Percentiles rank a stretch among this genome's conserved stretches.
phyloP scores from a whole-genome alignment of 768 basidiomycete species.

The Leccinum uliginosum region DNA sequence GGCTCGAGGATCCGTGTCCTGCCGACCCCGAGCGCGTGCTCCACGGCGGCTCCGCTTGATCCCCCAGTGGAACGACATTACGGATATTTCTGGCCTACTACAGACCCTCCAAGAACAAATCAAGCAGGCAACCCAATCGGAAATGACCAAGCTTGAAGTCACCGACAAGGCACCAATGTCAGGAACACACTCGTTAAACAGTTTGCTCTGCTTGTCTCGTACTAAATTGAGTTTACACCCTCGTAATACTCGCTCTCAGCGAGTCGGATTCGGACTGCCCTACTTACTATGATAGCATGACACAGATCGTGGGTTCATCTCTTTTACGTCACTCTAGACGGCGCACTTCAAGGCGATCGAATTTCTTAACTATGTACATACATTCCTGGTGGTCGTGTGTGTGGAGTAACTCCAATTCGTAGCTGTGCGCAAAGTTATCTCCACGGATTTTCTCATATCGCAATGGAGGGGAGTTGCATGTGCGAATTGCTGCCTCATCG shows the following conservation, averaged over 20 bases:
- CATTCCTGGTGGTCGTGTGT: neutral
- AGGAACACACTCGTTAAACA: neutral
- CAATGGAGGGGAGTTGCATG: neutral
- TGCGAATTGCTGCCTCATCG: neutral
- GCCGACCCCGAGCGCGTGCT: neutral
- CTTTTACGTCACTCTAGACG: neutral
- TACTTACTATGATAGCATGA: too few relatives aligned
- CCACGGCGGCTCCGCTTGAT: neutral
- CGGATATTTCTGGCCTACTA: neutral
- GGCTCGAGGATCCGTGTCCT: neutral
- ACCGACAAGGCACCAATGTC: neutral
- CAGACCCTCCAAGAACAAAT: neutral
- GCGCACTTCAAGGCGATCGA: neutral
- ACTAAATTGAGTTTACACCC: neutral
- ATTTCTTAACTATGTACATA: neutral
- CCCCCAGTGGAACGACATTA: neutral
- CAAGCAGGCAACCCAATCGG: neutral
- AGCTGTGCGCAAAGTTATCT: neutral
- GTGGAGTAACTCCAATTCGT: neutral
- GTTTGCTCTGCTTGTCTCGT: neutral
- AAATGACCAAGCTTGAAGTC: neutral
- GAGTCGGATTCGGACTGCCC: neutral
- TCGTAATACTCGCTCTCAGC: neutral
- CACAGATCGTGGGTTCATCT: neutral
- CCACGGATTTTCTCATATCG: slow-evolving; percentile 4